Percentiles rank a stretch among this genome's conserved stretches.
phyloP scores from a whole-genome alignment of 2,329 filamentous ascomycete genomes.

The Kalmusia sp. region DNA sequence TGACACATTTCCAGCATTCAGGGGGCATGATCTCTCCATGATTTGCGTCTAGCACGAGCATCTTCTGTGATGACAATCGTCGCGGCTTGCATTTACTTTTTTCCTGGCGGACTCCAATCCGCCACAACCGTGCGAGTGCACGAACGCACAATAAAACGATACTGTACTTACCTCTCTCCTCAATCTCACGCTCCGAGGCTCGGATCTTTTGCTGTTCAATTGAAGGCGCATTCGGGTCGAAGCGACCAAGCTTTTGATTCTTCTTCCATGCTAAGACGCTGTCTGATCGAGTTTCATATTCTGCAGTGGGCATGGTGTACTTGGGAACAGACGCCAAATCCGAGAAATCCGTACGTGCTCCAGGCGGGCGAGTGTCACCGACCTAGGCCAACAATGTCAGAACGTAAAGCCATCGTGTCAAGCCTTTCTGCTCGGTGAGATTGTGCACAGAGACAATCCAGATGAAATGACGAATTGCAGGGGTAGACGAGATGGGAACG shows the following conservation, averaged over 20 bases:
- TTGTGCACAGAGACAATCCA: not conserved
- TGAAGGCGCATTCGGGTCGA: conserved; percentile 82
- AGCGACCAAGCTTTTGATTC: conserved; percentile 91
- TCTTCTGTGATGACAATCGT: conserved; percentile 11
- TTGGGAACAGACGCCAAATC: conserved; percentile 85
- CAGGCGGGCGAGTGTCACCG: conserved; percentile 77
- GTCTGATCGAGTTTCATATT: conserved; percentile 86
- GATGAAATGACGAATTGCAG: conserved; percentile 15
- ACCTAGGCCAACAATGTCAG: conserved; percentile 63
- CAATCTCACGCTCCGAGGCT: conserved; percentile 73
- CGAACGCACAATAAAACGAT: conserved; percentile 17
- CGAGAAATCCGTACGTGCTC: conserved; percentile 78
- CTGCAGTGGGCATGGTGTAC: conserved; percentile 83
- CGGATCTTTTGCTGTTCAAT: conserved; percentile 76
- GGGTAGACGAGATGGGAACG: conserved; percentile 16
- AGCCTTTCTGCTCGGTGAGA: conserved; percentile 15
- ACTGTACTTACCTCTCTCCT: conserved; percentile 64
- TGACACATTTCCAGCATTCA: conserved; percentile 22
- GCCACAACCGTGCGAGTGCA: conserved; percentile 25
- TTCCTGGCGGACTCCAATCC: conserved; percentile 19
- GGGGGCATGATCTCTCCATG: conserved; percentile 21
- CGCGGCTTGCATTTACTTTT: conserved; percentile 16
- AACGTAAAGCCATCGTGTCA: conserved; percentile 19
- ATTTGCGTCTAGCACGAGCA: conserved; percentile 17
- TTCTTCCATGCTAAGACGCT: conserved; percentile 96